phyloP scores from a whole-genome alignment of 192 early-diverging fungal species.

The Podila verticillata region DNA sequence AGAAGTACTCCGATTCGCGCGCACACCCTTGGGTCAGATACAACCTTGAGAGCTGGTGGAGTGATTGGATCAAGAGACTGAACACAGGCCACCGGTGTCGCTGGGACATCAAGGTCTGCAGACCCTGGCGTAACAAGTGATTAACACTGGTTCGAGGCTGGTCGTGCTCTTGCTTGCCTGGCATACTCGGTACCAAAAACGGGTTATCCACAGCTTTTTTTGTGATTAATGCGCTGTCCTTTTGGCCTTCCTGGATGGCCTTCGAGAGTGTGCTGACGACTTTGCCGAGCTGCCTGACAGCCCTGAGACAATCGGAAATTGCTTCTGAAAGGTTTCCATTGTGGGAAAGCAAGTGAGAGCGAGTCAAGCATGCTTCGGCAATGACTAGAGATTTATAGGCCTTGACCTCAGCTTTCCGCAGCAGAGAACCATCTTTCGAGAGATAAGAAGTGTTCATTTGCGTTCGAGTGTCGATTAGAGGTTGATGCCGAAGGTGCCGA shows the following conservation, averaged over 20 bases:
- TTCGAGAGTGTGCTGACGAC: conserved; percentile 39
- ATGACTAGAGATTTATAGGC: conserved; percentile 30
- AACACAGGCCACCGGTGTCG: conserved; percentile 35
- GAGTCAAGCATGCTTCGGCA: conserved; percentile 51
- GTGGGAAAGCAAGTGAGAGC: conserved; percentile 44
- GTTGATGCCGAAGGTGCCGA: neutral
- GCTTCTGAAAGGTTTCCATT: conserved; percentile 55
- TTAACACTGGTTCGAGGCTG: neutral
- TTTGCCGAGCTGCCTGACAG: conserved; percentile 46
- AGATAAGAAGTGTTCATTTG: neutral
- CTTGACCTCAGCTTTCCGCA: conserved; percentile 20
- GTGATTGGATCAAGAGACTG: conserved; percentile 55
- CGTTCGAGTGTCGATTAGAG: too few relatives aligned
- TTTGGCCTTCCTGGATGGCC: conserved; percentile 14
- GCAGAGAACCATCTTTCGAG: neutral
- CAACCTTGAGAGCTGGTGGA: conserved; percentile 58
- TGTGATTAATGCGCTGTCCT: conserved; percentile 10
- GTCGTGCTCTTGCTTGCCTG: neutral
- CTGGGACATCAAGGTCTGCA: conserved; percentile 22
- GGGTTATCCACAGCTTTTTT: conserved; percentile 28
- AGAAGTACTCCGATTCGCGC: conserved; percentile 71
- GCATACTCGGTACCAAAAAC: conserved; percentile 14
- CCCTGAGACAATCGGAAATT: conserved; percentile 41
- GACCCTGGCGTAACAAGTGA: conserved; percentile 10
- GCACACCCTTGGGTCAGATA: conserved; percentile 66